Base-by-base conservation (phyloP, 495 filamentous ascomycete genomes). In the Polyplosphaeria fusca region DNA sequence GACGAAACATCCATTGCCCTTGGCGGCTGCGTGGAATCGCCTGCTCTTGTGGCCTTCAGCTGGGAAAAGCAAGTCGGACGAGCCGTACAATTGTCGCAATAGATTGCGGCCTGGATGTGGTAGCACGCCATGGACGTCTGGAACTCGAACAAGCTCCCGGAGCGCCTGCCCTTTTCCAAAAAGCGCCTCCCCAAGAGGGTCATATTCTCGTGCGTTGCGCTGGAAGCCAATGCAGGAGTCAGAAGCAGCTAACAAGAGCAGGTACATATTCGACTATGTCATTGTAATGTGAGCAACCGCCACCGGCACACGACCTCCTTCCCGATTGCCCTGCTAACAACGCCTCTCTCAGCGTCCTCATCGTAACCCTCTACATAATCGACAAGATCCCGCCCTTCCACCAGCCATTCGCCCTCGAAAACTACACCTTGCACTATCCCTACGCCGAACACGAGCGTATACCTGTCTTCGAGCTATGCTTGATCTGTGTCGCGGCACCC, bases 381-480 rank as follows among this genome's bases (percentile, higher is more conserved):
- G 77, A 84, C 63, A 68, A 71, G 23, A 72, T 79, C 35, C 74
- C 80, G 58, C 79, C 78, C n/a, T 79, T 70, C 70, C 76, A 81
- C 64, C 85, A 82, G 66, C 77, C 72, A 61, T 80, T 80, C 66
- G 79, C 82, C n/a, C 72, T 85, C 16, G 60, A 68, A 26, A 83
- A 86, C 59, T 78, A 76, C 47, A 81, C 79, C 28, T 72, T 86
- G 4, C 78, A 79, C 61, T 94, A 91, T 55, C 89, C 89, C 11
- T 89, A 81, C 61, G 85, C 86, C 54, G 78, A 74, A 0, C 74
- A 87, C 22, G 88, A 94, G 69, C 87, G 86, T 12, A 82, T 94
- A 19, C 79, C 82, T 0, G 82, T 85, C 13, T 63, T 70, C 40
- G 64, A 80, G 19, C 78, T 85, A 12, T 70, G 82, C 18, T 62